Base-by-base conservation (phyloP, 106 monocot species). In the Allium cepa region DNA sequence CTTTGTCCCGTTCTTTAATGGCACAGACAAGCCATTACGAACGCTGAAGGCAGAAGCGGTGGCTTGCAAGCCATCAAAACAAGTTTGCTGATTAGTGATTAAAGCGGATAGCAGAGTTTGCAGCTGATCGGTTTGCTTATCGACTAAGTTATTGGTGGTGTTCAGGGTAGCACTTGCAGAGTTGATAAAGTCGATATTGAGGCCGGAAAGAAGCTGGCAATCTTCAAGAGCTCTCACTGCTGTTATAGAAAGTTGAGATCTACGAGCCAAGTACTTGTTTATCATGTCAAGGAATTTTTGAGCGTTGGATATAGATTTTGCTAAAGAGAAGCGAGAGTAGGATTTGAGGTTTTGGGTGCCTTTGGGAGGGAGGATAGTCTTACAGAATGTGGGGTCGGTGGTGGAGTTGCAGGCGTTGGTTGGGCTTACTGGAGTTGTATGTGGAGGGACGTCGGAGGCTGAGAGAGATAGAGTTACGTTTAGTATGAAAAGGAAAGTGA, bases 71-170 rank as follows among this genome's bases (percentile, higher is more conserved):
- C 94, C 87, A 11, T 94, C 94, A 52, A 77, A 59, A 60, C 94
- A 94, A 12, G 94, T 94, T 62, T 87, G 79, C 28, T 87, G 86
- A 71, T 93, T 89, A 11, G 88, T 93, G 7, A 93, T 57, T 45
- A 86, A 58, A 2, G 93, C 93, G 9, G 83, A 81, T 12, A 93
- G 93, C 49, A 81, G 59, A 12, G 88, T 76, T 26, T 81, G 84
- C 53, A 79, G 57, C 28, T 62, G 15, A 7, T 84, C 84, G 8
- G 81, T 58, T 62, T 89, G 77, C 6, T 76, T 64, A 62, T 84
- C 86, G 46, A 75, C 64, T 13, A 84, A 77, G 51, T 14, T 22
- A 49, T 17, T 56, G 22, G 68, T 77, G 27, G 72, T 49, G 68
- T 84, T 86, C 16, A 88, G 62, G 1, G 83, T 66, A 1, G 56